Evolutionary conservation across 208 protist species (phyloP).

Genomic region (Acanthamoeba culbertsoni): DNA sequence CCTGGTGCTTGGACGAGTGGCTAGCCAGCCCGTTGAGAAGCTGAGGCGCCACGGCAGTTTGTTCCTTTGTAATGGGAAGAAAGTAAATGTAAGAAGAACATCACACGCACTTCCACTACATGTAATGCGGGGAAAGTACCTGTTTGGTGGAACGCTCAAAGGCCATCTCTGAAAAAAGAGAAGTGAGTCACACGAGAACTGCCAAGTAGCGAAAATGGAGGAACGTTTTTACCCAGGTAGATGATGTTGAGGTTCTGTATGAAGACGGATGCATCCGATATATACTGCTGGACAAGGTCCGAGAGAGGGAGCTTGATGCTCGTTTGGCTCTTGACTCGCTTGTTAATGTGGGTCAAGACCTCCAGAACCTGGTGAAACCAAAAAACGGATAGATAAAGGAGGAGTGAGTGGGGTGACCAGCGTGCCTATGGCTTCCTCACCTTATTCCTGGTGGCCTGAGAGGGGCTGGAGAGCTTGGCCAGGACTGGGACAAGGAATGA

Average conservation of each 20-base stretch:
- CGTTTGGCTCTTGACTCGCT: slow-evolving; percentile 48
- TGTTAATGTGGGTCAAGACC: slow-evolving; percentile 71
- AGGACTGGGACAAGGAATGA: slow-evolving; percentile 63
- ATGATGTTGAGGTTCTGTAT: slow-evolving; percentile 73
- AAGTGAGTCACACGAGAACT: background rate
- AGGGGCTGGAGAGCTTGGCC: slow-evolving; percentile 54
- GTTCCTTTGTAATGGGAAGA: background rate
- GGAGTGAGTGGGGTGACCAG: background rate
- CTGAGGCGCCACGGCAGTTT: background rate
- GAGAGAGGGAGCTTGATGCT: slow-evolving; percentile 64
- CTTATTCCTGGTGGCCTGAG: slow-evolving; percentile 5
- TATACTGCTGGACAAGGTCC: slow-evolving; percentile 62
- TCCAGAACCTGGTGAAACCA: slow-evolving; percentile 65
- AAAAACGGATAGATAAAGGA: background rate
- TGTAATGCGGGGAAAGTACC: background rate
- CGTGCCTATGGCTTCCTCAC: background rate
- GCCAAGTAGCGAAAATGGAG: background rate
- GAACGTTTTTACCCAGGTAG: slow-evolving; percentile 66
- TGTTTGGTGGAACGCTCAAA: slow-evolving; percentile 35
- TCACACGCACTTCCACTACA: background rate
- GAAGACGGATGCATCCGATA: background rate
- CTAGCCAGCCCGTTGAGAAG: background rate
- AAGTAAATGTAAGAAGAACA: background rate
- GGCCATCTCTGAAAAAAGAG: background rate
- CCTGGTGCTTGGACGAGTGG: slow-evolving; percentile 27